Evolutionary conservation across 352 stramenopile species (phyloP), one percentile per base, ranked within the genome.

Genomic region (Globisporangium solare): DNA sequence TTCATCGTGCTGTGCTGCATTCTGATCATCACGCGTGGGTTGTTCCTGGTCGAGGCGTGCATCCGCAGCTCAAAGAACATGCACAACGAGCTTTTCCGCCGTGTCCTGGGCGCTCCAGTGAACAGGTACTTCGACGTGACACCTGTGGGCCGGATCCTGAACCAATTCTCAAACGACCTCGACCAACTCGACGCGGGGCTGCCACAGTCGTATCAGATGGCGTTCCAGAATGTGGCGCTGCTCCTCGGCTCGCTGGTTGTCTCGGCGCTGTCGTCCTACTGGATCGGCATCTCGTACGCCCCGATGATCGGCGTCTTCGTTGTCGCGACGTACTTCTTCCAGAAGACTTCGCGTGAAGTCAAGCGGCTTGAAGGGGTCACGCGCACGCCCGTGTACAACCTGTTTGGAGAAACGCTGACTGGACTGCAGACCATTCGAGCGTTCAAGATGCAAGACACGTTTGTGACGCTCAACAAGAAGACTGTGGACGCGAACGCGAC

Each of bases 301-400:
- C 86, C 74, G 8, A 60, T 82, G n/a, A 31, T 76, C 4, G 21
- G 58, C 20, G 64, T 89, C 27, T 72, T 90, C 60, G 37, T 75
- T 1, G 18, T 70, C 1, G 31, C 57, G 21, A 64, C 73, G 18
- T 85, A 88, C 24, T 97, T 96, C 60, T 97, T 96, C 63, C 77
- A 96, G 47, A 64, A 71, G 43, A 86, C 67, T 3, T 70, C 80
- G 51, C 65, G 71, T 2, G 92, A 97, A 53, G 66, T 98, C 2
- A 97, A 98, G 72, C 78, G 95, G 10, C 71, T 98, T 32, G 95
- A 99, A 66, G 86, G 83, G 1, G 62, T 98, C 13, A 71, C 63
- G 7, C 66, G 27, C 27, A 35, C 27, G 4, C 27, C 27, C 7
- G 27, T 35, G 27, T 35, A 35, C 27, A 35, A 35, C 27, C 27